Base-by-base conservation (phyloP, 2,329 filamentous ascomycete genomes). In the Neoascochyta sp. region DNA sequence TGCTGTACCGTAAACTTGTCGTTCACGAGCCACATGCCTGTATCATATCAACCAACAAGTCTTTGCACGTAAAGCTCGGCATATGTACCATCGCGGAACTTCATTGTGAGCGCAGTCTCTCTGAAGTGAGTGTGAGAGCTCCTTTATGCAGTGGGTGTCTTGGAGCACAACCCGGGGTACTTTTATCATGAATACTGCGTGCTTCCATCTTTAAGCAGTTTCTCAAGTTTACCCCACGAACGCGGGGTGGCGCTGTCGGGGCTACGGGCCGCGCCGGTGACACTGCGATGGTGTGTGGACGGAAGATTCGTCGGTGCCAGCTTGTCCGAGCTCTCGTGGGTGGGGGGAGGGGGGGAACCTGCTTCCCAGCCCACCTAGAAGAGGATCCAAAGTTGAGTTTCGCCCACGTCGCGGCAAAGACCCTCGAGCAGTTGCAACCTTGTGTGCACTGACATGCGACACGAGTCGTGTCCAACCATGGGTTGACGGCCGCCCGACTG, bases 1-100 rank as follows among this genome's bases (percentile, higher is more conserved):
- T 82, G 82, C 50, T 81, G 76, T 15, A 79, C 69, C 27, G 69
- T 67, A 53, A 79, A 71, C 39, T 71, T 74, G 57, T 78, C 73
- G 34, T 74, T 76, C 22, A 73, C 69, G 27, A 82, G 65, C 80
- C 80, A 83, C 79, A 82, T 80, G 43, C 67, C 68, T 70, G 24
- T 10, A 16, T 7, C 3, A 7, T 5, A 24, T 54, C 22, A 50
- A 36, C 32, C n/a, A n/a, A 12, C 29, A 16, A 27, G 24, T 24
- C 7, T 28, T 16, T 14, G 5, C 1, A 9, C n/a, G 14, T 15
- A 3, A 16, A 22, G 9, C 10, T 23, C 31, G n/a, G 13, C 14
- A 13, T 25, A 20, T 55, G 31, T 42, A 63, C 74, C 74, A 71
- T 79, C 75, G 43, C 75, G 73, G 47, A 79, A 78, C 64, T 75